Evolutionary conservation across 2,329 filamentous ascomycete genomes (phyloP).

Genomic region (Stemphylium beticola): DNA sequence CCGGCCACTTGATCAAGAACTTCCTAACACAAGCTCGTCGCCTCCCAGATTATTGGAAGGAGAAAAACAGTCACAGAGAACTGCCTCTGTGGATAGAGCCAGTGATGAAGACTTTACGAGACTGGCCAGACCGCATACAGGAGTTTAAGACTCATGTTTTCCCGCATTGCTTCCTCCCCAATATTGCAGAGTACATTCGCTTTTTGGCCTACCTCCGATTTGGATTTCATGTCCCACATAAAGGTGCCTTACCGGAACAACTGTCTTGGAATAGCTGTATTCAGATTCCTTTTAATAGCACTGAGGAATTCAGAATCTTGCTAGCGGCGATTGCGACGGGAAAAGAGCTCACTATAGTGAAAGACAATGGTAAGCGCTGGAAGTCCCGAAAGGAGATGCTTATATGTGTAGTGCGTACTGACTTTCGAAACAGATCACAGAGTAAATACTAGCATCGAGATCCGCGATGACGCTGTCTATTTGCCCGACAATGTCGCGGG

Average conservation of each 20-base stretch:
- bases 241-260: slow-evolving; percentile 21
- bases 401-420: not conserved
- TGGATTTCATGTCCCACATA: slow-evolving; percentile 30
- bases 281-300: slow-evolving; percentile 11
- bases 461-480: slow-evolving; percentile 53
- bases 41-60: slow-evolving; percentile 15
- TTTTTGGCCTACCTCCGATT: slow-evolving; percentile 52
- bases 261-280: slow-evolving; percentile 15
- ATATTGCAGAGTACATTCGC: slow-evolving; percentile 46
- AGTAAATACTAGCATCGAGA: slow-evolving; percentile 28
- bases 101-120: slow-evolving; percentile 39
- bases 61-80: not conserved
- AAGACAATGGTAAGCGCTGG: slow-evolving; percentile 44
- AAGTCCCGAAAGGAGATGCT: no score
- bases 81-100: slow-evolving; percentile 49
- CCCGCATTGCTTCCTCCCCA: slow-evolving; percentile 54
- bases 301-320: slow-evolving; percentile 44
- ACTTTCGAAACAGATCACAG: slow-evolving; percentile 29
- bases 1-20: slow-evolving; percentile 47
- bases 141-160: slow-evolving; percentile 56
- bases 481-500: slow-evolving; percentile 57
- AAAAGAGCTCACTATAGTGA: slow-evolving; percentile 55
- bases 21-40: slow-evolving; percentile 39
- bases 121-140: slow-evolving; percentile 45
- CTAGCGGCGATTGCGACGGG: slow-evolving; percentile 52